phyloP scores from a whole-genome alignment of 176 grass and related monocot species.

The Zizania latifolia region DNA sequence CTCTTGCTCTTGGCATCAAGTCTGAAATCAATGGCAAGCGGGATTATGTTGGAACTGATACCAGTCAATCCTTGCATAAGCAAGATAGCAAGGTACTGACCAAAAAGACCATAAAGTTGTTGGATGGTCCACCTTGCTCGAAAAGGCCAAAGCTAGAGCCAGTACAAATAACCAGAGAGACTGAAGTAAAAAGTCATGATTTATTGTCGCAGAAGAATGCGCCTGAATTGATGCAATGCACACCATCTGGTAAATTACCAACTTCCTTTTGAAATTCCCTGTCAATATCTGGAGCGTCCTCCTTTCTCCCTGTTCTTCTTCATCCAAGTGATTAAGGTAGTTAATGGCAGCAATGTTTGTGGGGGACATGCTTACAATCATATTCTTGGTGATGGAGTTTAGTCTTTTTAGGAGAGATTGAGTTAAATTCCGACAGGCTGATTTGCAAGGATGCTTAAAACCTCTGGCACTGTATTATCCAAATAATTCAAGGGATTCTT shows the following conservation, averaged over 20 bases:
- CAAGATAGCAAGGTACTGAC: slow-evolving; percentile 42
- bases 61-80: slow-evolving; percentile 48
- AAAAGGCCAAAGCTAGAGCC: slow-evolving; percentile 79
- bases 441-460: background rate
- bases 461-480: background rate
- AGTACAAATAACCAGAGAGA: slow-evolving; percentile 31
- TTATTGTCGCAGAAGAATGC: slow-evolving; percentile 37
- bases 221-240: slow-evolving; percentile 36
- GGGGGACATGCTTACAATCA: background rate
- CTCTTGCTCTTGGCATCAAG: slow-evolving; percentile 47
- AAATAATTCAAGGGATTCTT: background rate
- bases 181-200: slow-evolving; percentile 43
- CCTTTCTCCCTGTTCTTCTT: background rate
- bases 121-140: slow-evolving; percentile 50
- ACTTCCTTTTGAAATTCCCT: background rate
- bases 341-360: slow-evolving; percentile 8
- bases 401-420: background rate
- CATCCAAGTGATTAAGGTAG: background rate
- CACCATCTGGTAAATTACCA: slow-evolving; percentile 37
- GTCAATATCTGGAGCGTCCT: background rate
- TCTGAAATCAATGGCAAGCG: slow-evolving; percentile 46
- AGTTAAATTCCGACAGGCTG: background rate
- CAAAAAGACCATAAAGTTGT: slow-evolving; percentile 76
- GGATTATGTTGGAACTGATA: slow-evolving; percentile 47
- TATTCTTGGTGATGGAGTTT: background rate